Evolutionary conservation across 1,284 basidiomycete genomes (phyloP).

Genomic region (Tylopilus microsporus): DNA sequence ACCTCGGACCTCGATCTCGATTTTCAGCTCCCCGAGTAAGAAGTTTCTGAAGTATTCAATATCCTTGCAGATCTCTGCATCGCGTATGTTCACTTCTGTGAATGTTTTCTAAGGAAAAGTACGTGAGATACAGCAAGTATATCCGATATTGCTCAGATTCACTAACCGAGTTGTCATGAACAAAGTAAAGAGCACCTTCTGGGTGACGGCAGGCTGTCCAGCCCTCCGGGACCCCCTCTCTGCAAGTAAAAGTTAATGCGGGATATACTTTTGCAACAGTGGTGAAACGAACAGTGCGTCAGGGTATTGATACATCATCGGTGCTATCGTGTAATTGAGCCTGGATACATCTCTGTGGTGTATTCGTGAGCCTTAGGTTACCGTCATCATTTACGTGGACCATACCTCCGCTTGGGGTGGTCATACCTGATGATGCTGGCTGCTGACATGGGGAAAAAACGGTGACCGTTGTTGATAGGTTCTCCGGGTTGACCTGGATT

Average conservation of each 20-base stretch:
- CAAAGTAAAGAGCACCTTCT: slow-evolving; percentile 29
- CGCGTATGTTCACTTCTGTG: slow-evolving; percentile 27
- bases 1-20: slow-evolving; percentile 2
- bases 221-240: slow-evolving; percentile 17
- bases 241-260: slow-evolving; percentile 10
- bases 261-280: not conserved
- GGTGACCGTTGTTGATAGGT: not conserved
- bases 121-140: not conserved
- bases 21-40: slow-evolving; percentile 13
- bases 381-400: not conserved
- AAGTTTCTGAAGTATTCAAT: slow-evolving; percentile 21
- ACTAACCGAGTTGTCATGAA: slow-evolving; percentile 27
- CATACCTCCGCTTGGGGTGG: slow-evolving; percentile 14
- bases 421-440: slow-evolving; percentile 19
- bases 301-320: slow-evolving; percentile 19
- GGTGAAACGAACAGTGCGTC: slow-evolving; percentile 18
- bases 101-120: slow-evolving; percentile 26
- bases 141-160: not conserved
- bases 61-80: slow-evolving; percentile 16
- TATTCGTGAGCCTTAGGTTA: slow-evolving; percentile 3
- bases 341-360: slow-evolving; percentile 5
- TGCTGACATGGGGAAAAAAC: slow-evolving; percentile 17
- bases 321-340: slow-evolving; percentile 11
- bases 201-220: slow-evolving; percentile 28
- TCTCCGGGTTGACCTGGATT: slow-evolving; percentile 14